Evolutionary conservation across 768 basidiomycete genomes (phyloP), one percentile per base, ranked within the genome.

Genomic region (Dentipellis fragilis): DNA sequence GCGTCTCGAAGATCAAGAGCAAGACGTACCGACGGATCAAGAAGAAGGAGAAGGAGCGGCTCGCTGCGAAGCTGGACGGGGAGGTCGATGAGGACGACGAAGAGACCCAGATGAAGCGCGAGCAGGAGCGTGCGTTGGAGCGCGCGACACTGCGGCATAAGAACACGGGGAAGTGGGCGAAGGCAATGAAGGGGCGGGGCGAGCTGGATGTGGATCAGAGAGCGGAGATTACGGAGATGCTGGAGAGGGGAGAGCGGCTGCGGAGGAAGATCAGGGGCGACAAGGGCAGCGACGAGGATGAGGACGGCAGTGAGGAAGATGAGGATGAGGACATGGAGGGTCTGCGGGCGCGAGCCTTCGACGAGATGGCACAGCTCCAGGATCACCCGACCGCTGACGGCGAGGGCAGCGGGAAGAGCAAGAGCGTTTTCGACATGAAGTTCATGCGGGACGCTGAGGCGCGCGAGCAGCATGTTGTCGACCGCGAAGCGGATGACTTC

Each of bases 391-490:
- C 62, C 34, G 61, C 54, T 7, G 47, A 55, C 12, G 65, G 59
- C 12, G 56, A 59, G 48, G 54, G 6, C 55, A 61, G 23, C 21
- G 72, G 67, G 19, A 70, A 72, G 64, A 70, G 74, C 50, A 88
- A 86, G 70, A 81, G 88, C 58, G 78, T 97, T 10, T 88, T 96
- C 67, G 79, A 82, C 59, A 97, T 98, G 96, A 97, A 96, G 72
- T 99, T 98, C 71, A 99, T 99, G 95, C 86, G 88, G 68, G 87
- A 93, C 48, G 94, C 92, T 0, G 84, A 87, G 73, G 80, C 80
- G 4, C 75, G 90, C 59, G 79, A 84, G 55, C 71, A 78, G 62
- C 72, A 67, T 9, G 74, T 76, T 53, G 81, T 80, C 1, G 75
- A 84, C 56, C 76, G 76, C 55, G 77, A 82, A 59, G 83, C 79